These are phyloP conservation scores for Rhododendron simsii DNA, from an alignment of 148 eudicot species.

Conservation along the genomic window DNA sequence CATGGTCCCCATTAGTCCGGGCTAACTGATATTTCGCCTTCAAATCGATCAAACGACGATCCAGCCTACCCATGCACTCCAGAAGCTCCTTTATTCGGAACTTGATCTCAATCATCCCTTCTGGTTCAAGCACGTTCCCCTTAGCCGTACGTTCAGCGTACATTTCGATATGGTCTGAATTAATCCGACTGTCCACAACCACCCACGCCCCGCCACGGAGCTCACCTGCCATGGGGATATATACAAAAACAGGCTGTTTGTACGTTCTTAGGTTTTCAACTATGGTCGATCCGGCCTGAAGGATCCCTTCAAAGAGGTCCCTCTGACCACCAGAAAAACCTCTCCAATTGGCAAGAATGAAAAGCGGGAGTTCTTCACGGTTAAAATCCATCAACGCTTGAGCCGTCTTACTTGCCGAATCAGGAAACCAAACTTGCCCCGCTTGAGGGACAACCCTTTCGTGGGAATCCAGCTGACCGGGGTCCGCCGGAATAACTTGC, in stretches of 20 bases:
- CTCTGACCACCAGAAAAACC: slow-evolving; percentile 99
- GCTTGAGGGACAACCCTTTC: slow-evolving; percentile 99
- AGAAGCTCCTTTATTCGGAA: slow-evolving; percentile 68
- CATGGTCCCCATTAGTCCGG: slow-evolving; percentile 24
- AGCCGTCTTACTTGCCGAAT: slow-evolving; percentile 97
- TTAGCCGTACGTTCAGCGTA: slow-evolving; percentile 88
- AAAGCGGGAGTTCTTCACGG: slow-evolving; percentile 88
- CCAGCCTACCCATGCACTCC: slow-evolving; percentile 92
- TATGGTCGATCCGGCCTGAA: slow-evolving; percentile 95
- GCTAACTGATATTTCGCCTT: slow-evolving; percentile 66
- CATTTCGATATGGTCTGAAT: slow-evolving; percentile 93
- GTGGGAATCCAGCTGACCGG: slow-evolving; percentile 95
- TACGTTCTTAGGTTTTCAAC: slow-evolving; percentile 96
- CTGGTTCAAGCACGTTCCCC: slow-evolving; percentile 97
- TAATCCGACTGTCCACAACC: slow-evolving; percentile 88
- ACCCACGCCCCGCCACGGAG: slow-evolving; percentile 99
- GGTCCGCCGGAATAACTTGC: slow-evolving; percentile 97
- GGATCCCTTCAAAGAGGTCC: slow-evolving; percentile 96
- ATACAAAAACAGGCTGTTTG: slow-evolving; percentile 83
- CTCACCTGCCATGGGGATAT: slow-evolving; percentile 92
- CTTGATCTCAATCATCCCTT: slow-evolving; percentile 94
- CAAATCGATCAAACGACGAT: slow-evolving; percentile 53
- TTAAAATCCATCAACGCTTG: slow-evolving; percentile 97
- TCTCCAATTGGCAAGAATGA: slow-evolving; percentile 98
- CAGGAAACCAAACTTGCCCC: slow-evolving; percentile 99